Base-by-base conservation (phyloP, 148 eudicot species). In the Chenopodium formosanum region DNA sequence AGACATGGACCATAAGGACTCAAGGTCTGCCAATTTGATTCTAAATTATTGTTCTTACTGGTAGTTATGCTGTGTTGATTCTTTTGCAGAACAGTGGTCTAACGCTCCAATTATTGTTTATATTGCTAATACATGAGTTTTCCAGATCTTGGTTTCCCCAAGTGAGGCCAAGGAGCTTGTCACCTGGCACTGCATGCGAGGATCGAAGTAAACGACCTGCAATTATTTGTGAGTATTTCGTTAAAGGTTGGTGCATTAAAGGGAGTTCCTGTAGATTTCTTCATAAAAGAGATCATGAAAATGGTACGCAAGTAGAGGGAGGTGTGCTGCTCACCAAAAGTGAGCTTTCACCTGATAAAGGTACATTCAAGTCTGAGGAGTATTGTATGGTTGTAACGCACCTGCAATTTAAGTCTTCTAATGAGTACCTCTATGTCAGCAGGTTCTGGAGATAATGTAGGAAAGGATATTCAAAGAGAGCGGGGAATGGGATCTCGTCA, bases 221-320 rank as follows among this genome's bases (percentile, higher is more conserved):
- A 65, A 73, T 91, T 70, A 58, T 88, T 62, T 95, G 99, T 73
- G 91, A 92, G 27, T 95, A 84, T 86, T 92, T 89, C 86, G 90
- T 92, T 31, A 90, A 91, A 85, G 99, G 97, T 80, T 95, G 99
- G 99, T 95, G 99, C 87, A 91, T 95, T 74, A 95, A 88, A 88
- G 99, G 97, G 81, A 88, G 86, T 81, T 86, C 92, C 25, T 95
- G 97, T 88, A 91, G 90, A 87, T 93, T 95, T 80, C 90, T 91
- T 83, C 99, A 95, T 82, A 78, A 84, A 71, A 95, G 83, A 79
- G 92, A 89, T 62, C 40, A 80, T 71, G 79, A 79, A 77, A 70
- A 50, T 67, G 71, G 44, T 72, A 81, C 82, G 78, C 80, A 71
- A 53, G 83, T 83, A 29, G 91, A 82, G 81, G 90, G 85, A 58